Evolutionary conservation across 2,329 filamentous ascomycete genomes (phyloP).

Genomic region (Dothiorella sarmentorum): DNA sequence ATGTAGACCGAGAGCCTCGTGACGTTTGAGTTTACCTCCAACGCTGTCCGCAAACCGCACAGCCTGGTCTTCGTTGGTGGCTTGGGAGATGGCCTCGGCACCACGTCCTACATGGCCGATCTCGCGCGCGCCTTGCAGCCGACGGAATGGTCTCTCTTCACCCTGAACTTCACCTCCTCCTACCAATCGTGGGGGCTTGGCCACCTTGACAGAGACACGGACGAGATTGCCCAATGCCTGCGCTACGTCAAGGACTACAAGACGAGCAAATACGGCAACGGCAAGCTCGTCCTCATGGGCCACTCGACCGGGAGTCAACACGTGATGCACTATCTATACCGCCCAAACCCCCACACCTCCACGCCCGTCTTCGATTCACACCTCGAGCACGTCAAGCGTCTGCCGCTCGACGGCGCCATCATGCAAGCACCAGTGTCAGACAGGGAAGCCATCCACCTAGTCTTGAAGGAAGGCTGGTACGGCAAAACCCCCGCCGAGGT

Average conservation of each 20-base stretch:
- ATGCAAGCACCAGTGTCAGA: slow-evolving; percentile 27
- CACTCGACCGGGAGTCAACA: slow-evolving; percentile 26
- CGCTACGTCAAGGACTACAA: slow-evolving; percentile 33
- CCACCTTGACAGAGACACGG: slow-evolving; percentile 37
- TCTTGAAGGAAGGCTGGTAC: slow-evolving; percentile 21
- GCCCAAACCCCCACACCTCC: slow-evolving; percentile 23
- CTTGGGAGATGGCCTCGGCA: slow-evolving; percentile 26
- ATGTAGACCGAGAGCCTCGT: slow-evolving; percentile 39
- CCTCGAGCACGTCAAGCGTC: slow-evolving; percentile 21
- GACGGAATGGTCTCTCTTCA: slow-evolving; percentile 24
- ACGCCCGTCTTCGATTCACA: slow-evolving; percentile 20
- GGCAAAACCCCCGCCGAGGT: slow-evolving; percentile 22
- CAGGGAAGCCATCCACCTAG: slow-evolving; percentile 22
- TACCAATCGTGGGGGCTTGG: slow-evolving; percentile 37
- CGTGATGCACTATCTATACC: slow-evolving; percentile 25
- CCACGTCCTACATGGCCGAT: slow-evolving; percentile 25
- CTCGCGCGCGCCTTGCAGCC: slow-evolving; percentile 24
- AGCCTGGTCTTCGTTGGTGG: slow-evolving; percentile 28
- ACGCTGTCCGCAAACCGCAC: slow-evolving; percentile 25
- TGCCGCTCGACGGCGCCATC: slow-evolving; percentile 25
- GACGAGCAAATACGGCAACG: slow-evolving; percentile 18
- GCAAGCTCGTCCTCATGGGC: slow-evolving; percentile 25
- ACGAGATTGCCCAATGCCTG: slow-evolving; percentile 33
- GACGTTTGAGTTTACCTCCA: slow-evolving; percentile 39
- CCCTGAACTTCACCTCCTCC: slow-evolving; percentile 23